Conservation (phyloP, 164 flowering plant genomes). For the Vitis riparia region DNA sequence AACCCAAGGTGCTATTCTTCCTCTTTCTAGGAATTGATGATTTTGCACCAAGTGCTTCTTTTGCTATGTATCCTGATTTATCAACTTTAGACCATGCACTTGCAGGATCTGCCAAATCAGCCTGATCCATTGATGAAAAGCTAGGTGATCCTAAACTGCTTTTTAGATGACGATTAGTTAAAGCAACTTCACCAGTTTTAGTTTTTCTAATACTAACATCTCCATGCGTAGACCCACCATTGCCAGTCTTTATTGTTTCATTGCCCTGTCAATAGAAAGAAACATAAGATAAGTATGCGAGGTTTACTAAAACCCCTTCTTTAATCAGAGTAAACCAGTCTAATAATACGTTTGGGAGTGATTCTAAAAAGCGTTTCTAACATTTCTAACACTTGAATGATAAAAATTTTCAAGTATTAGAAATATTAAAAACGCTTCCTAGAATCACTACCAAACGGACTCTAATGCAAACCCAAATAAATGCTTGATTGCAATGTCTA, state of each 20-base stretch:
- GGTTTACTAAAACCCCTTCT: too few relatives aligned
- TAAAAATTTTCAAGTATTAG: too few relatives aligned
- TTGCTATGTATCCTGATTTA: slow-evolving; percentile 56
- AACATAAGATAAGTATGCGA: neutral
- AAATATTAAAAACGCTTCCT: too few relatives aligned
- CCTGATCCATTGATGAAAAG: slow-evolving; percentile 36
- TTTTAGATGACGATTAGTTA: slow-evolving; percentile 18
- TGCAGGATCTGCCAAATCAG: slow-evolving; percentile 44
- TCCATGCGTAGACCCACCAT: slow-evolving; percentile 32
- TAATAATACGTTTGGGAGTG: too few relatives aligned
- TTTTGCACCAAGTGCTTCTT: slow-evolving; percentile 48
- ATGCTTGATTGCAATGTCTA: too few relatives aligned
- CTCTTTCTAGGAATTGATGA: slow-evolving; percentile 52
- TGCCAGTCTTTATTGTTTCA: slow-evolving; percentile 26
- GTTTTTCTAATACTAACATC: slow-evolving; percentile 39
- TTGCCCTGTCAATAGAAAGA: slow-evolving; percentile 30
- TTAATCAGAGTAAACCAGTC: too few relatives aligned
- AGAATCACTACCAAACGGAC: too few relatives aligned
- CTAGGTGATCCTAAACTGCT: slow-evolving; percentile 15
- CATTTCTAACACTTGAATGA: too few relatives aligned
- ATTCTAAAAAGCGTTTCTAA: too few relatives aligned
- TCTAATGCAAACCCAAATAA: too few relatives aligned
- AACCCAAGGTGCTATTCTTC: slow-evolving; percentile 60
- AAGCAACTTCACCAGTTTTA: slow-evolving; percentile 22
- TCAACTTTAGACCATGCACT: slow-evolving; percentile 50